Evolutionary conservation across 2,329 filamentous ascomycete genomes (phyloP), one percentile per base, ranked within the genome.

Genomic region (Ophiosphaerella narmari): DNA sequence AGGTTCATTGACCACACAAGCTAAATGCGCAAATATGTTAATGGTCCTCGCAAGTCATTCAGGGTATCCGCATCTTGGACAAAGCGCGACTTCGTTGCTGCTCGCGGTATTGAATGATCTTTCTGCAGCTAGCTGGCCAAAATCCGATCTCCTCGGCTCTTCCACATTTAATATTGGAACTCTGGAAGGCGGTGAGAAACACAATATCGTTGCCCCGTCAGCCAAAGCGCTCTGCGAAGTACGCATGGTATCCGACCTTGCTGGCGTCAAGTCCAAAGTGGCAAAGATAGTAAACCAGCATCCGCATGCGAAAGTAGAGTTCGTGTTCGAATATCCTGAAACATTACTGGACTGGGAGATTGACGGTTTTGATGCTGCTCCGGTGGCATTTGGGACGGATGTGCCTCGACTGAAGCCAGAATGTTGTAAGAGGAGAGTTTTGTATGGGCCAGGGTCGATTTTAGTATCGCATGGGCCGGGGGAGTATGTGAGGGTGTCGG

Each of bases 221-320:
- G 39, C 39, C 21, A 41, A 41, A 31, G 39, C 39, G 8, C 39
- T 41, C 13, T 41, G 39, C 24, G 39, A 41, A 41, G 39, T 41
- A 6, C 39, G 39, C 39, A 41, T 41, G 24, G 26, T 29, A 31
- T 16, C 39, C 13, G 39, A 31, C 26, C 14, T 41, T 13, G 23
- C 39, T 7, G 39, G 13, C 13, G 24, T 31, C 13, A 41, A 41
- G 31, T 24, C 39, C n/a, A 31, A 41, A n/a, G 31, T 41, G 12
- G 9, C 39, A 9, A 4, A 7, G 23, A 41, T 41, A 16, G 39
- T 41, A 12, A 16, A 13, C 3, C 26, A 18, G 24, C 39, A 41
- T 24, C 7, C 12, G 16, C 23, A 41, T 32, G 13, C 31, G 7
- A 13, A 41, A 2, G 5, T 41, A 4, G 31, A 41, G 7, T 41